Base-by-base conservation (phyloP, 257 asterid species). In the Knoxia roxburghii region DNA sequence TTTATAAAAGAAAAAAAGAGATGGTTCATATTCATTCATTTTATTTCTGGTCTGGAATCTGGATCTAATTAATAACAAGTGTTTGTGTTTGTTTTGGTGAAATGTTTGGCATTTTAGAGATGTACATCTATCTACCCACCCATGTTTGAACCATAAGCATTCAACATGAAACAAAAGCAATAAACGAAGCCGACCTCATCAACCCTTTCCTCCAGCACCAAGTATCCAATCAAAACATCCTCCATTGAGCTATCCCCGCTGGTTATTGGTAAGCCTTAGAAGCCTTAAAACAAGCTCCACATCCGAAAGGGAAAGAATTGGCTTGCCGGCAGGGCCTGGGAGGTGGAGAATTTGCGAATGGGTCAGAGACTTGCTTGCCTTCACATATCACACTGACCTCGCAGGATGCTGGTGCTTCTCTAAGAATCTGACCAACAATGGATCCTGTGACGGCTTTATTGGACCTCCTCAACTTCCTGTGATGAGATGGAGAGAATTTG, bases 161-260 rank as follows among this genome's bases (percentile, higher is more conserved):
- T n/a, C n/a, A n/a, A n/a, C n/a, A n/a, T n/a, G n/a, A n/a, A n/a
- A 37, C 41, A 37, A 37, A 37, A 37, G 9, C 4, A 37, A 37
- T 4, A 9, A 9, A 37, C 4, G 9, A 37, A 3, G 87, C 87
- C 84, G 87, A 81, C 91, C 83, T 64, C 87, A 80, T 83, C 88
- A 84, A 85, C 83, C 90, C 82, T 81, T 83, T 88, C 80, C 86
- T 85, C 68, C 89, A 78, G 87, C 89, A 83, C 85, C 80, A 75
- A 75, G 75, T 75, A 80, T 76, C 73, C 90, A 89, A 93, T 85
- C 92, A 80, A 87, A 83, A 90, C 90, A 89, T 85, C 89, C 81
- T 86, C 95, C 91, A 89, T 86, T 85, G 88, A 85, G 90, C 92
- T 89, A 86, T 89, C 88, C 90, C 88, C 88, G 84, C 94, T 1